Evolutionary conservation across 768 basidiomycete species (phyloP).

Genomic region (Clathrus columnatus): DNA sequence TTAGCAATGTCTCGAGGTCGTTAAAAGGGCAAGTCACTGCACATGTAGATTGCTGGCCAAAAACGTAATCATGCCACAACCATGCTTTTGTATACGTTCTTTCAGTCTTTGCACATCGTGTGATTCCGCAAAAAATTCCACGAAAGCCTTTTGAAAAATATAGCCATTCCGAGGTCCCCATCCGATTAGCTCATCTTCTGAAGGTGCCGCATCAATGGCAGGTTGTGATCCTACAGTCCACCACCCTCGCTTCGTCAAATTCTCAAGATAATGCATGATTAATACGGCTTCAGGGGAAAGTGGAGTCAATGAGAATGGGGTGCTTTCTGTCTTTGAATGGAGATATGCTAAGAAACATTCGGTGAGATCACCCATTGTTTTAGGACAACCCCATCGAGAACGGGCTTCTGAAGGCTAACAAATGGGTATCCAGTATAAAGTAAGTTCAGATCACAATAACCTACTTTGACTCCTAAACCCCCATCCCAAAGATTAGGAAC

Average conservation of each 20-base stretch:
- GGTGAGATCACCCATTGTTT: constrained; percentile 58
- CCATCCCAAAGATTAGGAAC: constrained; percentile 65
- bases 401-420: constrained; percentile 52
- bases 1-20: not conserved
- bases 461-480: constrained; percentile 50
- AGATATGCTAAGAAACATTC: constrained; percentile 75
- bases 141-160: constrained; percentile 96
- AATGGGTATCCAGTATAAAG: not conserved
- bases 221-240: constrained; percentile 99
- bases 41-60: constrained; percentile 80
- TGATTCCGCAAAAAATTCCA: constrained; percentile 84
- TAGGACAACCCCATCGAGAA: constrained; percentile 71
- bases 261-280: constrained; percentile 71
- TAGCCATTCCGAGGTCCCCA: constrained; percentile 93
- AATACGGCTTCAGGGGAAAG: constrained; percentile 73
- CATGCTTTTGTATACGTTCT: constrained; percentile 42
- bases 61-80: constrained; percentile 66
- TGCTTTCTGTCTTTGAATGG: constrained; percentile 57
- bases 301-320: constrained; percentile 82
- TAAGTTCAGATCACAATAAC: constrained; percentile 14
- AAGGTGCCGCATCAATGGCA: constrained; percentile 71
- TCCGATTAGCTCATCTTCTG: constrained; percentile 72
- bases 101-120: constrained; percentile 53
- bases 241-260: constrained; percentile 69
- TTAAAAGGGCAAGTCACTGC: constrained; percentile 17